Base-by-base conservation (phyloP, 768 basidiomycete genomes). In the Lactarius indigo region DNA sequence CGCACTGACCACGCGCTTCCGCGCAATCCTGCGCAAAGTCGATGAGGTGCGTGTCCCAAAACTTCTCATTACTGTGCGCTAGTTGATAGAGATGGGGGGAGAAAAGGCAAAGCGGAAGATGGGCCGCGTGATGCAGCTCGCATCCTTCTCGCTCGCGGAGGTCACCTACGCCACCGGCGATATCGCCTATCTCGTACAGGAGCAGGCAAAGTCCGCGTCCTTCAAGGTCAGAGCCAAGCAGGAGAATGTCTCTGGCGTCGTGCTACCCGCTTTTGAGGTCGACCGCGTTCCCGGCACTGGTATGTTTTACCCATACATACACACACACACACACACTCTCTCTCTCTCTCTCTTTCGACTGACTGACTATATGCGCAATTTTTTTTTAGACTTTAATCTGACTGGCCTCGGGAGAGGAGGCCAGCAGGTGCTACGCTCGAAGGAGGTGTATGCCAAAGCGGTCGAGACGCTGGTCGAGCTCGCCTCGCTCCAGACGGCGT, bases 41-140 rank as follows among this genome's bases (percentile, higher is more conserved):
- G 96, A 98, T 74, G 97, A 99, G 83, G 96, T 95, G 71, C 70
- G 67, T 23, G 44, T 1, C 10, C 5, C 12, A 3, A 39, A 1
- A 37, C 35, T 37, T 12, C 35, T 13, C 15, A 6, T 30, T 20
- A 5, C 17, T 8, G 8, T 20, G 28, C 28, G 30, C 28, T 31
- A 20, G 26, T 17, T 30, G 5, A 15, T 6, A 18, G 7, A 5
- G 0, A 17, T n/a, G n/a, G n/a, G n/a, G n/a, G n/a, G n/a, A 7
- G 20, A 28, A 15, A 9, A 98, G 96, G 96, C 97, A 12, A 99
- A 99, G 78, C 87, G 95, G 66, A 96, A 98, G 80, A 99, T 98
- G 97, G 97, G 97, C 35, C 85, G 92, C 66, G 96, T 98, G 30
- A 97, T 99, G 89, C 97, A 99, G 77, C 84, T 98, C 59, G 97